phyloP scores from a whole-genome alignment of 169 alveolate genomes.

The Cryptosporidium baileyi region DNA sequence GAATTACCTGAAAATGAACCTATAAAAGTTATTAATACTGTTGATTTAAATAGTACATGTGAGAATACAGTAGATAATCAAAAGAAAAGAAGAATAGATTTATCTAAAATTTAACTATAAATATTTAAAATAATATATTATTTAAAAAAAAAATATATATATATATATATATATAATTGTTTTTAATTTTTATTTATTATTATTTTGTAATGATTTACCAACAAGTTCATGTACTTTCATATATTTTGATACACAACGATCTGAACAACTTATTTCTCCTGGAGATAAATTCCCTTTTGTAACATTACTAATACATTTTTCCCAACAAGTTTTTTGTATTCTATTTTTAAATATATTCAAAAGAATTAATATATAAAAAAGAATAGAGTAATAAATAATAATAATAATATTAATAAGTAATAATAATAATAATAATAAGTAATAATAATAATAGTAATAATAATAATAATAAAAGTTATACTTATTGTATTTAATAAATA shows the following conservation, averaged over 20 bases:
- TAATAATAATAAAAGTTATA: too few relatives aligned
- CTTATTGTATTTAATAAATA: too few relatives aligned
- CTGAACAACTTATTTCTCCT: neutral
- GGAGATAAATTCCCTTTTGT: neutral
- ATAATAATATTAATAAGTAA: too few relatives aligned
- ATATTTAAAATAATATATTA: neutral
- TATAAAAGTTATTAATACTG: constrained; percentile 47
- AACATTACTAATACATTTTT: neutral
- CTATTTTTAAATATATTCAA: neutral
- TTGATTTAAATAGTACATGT: neutral
- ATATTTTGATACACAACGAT: neutral
- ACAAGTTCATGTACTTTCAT: neutral
- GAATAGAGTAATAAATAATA: neutral
- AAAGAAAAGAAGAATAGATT: constrained; percentile 61
- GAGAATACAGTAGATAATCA: constrained; percentile 32
- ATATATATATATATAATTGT: neutral
- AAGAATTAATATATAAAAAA: neutral
- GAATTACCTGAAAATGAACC: constrained; percentile 43
- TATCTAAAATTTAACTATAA: constrained; percentile 9
- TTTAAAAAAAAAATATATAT: neutral
- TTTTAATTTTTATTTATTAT: neutral
- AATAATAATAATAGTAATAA: too few relatives aligned
- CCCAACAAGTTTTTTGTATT: neutral
- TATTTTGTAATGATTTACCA: neutral
- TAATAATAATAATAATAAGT: too few relatives aligned